A percentile compares a stretch with the other conserved stretches of the same genome.
phyloP scores from a whole-genome alignment of 148 eudicot species.

The Chenopodium berlandieri region DNA sequence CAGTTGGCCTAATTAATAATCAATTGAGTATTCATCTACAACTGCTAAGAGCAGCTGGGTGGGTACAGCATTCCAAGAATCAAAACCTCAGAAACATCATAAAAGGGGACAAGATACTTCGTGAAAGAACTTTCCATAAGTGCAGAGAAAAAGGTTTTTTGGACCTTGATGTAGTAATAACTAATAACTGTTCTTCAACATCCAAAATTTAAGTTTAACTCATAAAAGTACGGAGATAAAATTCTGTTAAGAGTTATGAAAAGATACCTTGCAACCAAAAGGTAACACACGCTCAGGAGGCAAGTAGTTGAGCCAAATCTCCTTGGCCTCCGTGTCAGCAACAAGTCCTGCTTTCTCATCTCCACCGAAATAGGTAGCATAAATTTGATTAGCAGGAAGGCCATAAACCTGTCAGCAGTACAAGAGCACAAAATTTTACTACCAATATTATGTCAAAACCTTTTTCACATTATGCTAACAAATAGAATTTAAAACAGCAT shows the following conservation, averaged over 20 bases:
- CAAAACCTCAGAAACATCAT: neutral
- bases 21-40: neutral
- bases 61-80: neutral
- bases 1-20: neutral
- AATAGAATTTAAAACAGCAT: neutral
- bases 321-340: constrained; percentile 85
- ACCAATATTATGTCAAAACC: neutral
- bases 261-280: constrained; percentile 86
- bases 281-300: constrained; percentile 81
- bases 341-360: constrained; percentile 85
- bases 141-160: no score
- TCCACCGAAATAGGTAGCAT: constrained; percentile 98
- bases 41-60: neutral
- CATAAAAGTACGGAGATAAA: constrained; percentile 2
- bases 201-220: neutral
- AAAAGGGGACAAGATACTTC: no score
- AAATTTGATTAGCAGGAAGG: constrained; percentile 66
- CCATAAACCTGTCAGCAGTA: constrained; percentile 54
- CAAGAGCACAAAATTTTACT: neutral
- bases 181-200: neutral
- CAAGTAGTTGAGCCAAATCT: constrained; percentile 77
- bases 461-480: neutral
- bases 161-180: neutral
- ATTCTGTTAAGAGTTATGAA: neutral
- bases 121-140: no score